phyloP scores from a whole-genome alignment of 768 basidiomycete genomes.

The Sarcomyxa edulis region DNA sequence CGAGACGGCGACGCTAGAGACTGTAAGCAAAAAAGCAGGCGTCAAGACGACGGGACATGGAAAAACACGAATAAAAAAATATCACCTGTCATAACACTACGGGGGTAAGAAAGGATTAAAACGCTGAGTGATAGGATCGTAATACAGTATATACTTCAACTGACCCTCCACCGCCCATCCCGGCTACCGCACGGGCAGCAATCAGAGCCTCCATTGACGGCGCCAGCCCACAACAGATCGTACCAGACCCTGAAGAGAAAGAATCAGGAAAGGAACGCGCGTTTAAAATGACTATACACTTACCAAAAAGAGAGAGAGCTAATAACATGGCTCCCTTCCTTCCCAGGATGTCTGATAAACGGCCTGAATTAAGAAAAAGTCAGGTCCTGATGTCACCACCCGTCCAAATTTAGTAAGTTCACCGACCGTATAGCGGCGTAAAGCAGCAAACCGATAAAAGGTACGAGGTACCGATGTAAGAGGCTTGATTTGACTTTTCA shows the following conservation, averaged over 20 bases:
- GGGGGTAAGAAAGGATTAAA: constrained; percentile 19
- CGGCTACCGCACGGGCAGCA: constrained; percentile 76
- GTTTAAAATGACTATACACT: constrained; percentile 13
- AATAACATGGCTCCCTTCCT: constrained; percentile 85
- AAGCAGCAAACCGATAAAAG: constrained; percentile 87
- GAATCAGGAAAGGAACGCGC: background rate
- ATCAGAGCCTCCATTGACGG: constrained; percentile 83
- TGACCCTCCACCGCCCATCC: constrained; percentile 90
- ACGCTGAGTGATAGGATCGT: background rate
- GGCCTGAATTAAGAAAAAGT: constrained; percentile 42
- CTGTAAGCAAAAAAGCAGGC: constrained; percentile 36
- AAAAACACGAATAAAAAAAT: constrained; percentile 11
- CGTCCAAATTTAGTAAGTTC: background rate
- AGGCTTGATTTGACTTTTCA: constrained; percentile 71
- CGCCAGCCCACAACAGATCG: constrained; percentile 81
- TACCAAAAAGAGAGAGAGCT: constrained; percentile 81
- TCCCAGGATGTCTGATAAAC: constrained; percentile 80
- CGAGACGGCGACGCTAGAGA: constrained; percentile 77
- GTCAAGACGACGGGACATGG: constrained; percentile 15
- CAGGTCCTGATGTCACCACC: constrained; percentile 6
- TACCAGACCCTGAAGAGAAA: constrained; percentile 59
- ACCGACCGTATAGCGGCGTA: constrained; percentile 79
- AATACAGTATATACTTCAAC: constrained; percentile 20
- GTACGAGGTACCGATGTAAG: constrained; percentile 88
- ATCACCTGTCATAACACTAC: constrained; percentile 82